Evolutionary conservation across 2,329 filamentous ascomycete species (phyloP), one percentile per base, ranked within the genome.

Genomic region (Aspergillus neotritici): DNA sequence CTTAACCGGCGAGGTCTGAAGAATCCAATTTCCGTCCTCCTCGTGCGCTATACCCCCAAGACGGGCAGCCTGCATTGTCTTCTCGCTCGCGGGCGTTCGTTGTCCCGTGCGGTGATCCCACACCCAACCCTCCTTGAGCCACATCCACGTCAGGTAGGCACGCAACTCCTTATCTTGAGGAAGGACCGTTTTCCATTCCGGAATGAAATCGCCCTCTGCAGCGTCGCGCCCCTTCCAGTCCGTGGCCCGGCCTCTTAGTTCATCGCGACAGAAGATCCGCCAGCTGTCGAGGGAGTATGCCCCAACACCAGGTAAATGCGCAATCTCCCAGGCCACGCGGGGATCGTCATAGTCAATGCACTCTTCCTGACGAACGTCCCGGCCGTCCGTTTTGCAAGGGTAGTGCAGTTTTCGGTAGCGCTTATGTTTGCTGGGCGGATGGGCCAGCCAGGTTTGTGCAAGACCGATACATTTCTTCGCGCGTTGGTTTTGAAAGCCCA

Each of bases 221-320:
- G 57, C 68, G 51, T 52, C 77, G 60, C 55, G 71, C 1, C 84
- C 85, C 55, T 80, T 82, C 78, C 83, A 87, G 50, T 83, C 79
- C 8, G 67, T 62, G 1, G 83, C 80, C 13, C 82, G 64, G 0
- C 81, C 83, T 6, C 89, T 77, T 16, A 94, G 64, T 28, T 76
- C 73, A 61, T 96, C 90, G 2, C 90, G 80, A 62, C 88, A 95
- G 65, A 96, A 96, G 50, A 96, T 95, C 3, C 90, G 80, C 86
- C 88, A 96, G 58, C 85, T 90, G 64, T 96, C 90, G 37, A 91
- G 72, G 0, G 87, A 86, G 63, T 96, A 96, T 1, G 80, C 75
- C 12, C 89, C 87, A 43, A 76, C 63, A 41, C 87, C 82, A 0
- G 87, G 89, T 44, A 96, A 70, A 63, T 94, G 87, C 0, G 84